Percentiles rank a stretch among this genome's conserved stretches.
Conservation (phyloP, 1,139 yeast genomes). For the Meyerozyma smithsonii region DNA sequence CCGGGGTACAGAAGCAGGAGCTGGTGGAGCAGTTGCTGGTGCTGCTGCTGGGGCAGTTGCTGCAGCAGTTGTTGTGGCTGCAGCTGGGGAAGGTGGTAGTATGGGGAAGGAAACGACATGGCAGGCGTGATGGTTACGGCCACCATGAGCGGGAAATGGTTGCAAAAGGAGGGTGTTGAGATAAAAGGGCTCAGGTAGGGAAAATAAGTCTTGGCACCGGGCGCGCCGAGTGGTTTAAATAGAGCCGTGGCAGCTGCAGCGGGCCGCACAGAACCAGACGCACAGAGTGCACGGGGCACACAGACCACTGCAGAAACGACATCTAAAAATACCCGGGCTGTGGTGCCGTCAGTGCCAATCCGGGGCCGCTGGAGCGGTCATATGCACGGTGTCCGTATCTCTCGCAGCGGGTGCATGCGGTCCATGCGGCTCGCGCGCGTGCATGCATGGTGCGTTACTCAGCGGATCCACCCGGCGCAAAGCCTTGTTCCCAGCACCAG, state of each 20-base stretch:
- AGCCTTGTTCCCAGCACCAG: too few species aligned
- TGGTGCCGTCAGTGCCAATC: background rate
- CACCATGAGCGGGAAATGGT: background rate
- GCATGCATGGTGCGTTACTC: too few species aligned
- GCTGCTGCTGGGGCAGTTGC: background rate
- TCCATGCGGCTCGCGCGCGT: too few species aligned
- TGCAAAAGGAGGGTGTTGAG: background rate
- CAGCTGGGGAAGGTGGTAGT: background rate
- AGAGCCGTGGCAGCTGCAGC: too few species aligned
- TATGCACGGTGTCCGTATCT: background rate
- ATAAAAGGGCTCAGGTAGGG: background rate
- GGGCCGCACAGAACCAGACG: too few species aligned
- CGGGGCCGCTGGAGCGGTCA: background rate
- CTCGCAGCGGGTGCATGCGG: background rate
- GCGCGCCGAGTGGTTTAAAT: background rate
- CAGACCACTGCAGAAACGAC: background rate
- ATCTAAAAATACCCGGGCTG: slow-evolving; percentile 1
- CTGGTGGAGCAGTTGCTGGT: background rate
- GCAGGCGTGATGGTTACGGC: background rate
- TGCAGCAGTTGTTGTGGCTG: background rate
- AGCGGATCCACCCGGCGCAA: too few species aligned
- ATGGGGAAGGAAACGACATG: background rate
- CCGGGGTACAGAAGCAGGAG: background rate
- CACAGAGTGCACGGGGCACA: slow-evolving; percentile 1
- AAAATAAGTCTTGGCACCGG: slow-evolving; percentile 2